Base-by-base conservation (phyloP, 2,329 filamentous ascomycete genomes). In the Trichophyton mentagrophytes region DNA sequence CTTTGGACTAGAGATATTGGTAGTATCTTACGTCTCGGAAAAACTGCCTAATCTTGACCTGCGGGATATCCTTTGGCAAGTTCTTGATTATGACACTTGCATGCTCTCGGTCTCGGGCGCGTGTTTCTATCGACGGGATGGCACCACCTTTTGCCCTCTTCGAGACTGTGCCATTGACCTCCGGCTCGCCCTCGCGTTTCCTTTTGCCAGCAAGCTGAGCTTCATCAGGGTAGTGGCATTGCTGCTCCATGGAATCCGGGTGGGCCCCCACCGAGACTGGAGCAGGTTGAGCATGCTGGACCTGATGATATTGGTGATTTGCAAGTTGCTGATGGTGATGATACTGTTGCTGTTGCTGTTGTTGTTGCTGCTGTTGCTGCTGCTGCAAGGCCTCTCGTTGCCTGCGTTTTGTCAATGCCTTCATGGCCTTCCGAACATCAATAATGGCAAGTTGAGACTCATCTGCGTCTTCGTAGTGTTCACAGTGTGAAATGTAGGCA, bases 61-160 rank as follows among this genome's bases (percentile, higher is more conserved):
- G 84, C 0, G 85, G 85, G 0, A 85, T 82, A 60, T 86, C 82
- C 2, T 71, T 67, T 1, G 93, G 90, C 25, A 99, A 75, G 66
- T 90, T 88, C 58, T 82, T 85, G 3, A 96, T 85, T 59, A 95
- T 83, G 56, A 97, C 81, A 0, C 89, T 91, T 0, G 90, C 87
- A 72, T 97, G 88, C 70, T 99, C 93, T 47, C 93, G 85, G 72
- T 99, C 91, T 60, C 93, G 85, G 72, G 89, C 92, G 33, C 79
- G 72, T 33, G 76, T 71, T 25, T 42, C 20, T n/a, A 44, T 13
- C 61, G 64, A 66, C 36, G 70, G 70, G 22, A 64, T 65, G 17
- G 76, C 73, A 49, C 77, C 78, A 11, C 72, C 76, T 62, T 77
- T 90, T 40, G 81, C 79, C 67, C 88, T 89, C 73, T 96, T 96